Evolutionary conservation across 2,329 filamentous ascomycete species (phyloP).

Genomic region (Amylocarpus encephaloides): DNA sequence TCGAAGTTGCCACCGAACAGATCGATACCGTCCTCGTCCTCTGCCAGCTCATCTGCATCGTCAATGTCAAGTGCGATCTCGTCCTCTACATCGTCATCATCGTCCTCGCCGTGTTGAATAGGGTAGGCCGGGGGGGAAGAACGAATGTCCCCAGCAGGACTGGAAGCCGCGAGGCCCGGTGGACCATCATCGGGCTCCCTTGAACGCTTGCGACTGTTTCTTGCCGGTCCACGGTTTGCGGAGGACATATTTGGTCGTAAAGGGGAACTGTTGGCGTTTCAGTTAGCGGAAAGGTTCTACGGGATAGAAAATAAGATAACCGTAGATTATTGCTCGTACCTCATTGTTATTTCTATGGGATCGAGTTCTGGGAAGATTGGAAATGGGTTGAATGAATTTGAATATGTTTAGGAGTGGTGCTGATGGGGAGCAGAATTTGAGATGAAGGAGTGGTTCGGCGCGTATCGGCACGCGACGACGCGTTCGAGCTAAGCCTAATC

Average conservation of each 20-base stretch:
- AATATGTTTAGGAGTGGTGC: not conserved
- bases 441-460: constrained; percentile 6
- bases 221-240: constrained; percentile 65
- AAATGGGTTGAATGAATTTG: not conserved
- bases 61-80: constrained; percentile 68
- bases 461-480: constrained; percentile 4
- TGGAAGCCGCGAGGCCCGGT: constrained; percentile 46
- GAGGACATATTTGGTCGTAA: constrained; percentile 74
- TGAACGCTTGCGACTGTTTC: constrained; percentile 53
- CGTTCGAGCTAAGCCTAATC: not conserved
- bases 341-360: constrained; percentile 24
- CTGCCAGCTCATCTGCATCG: constrained; percentile 74
- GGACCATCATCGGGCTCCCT: constrained; percentile 60
- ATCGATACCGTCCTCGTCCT: constrained; percentile 75
- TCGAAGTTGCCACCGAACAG: constrained; percentile 70
- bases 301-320: not conserved
- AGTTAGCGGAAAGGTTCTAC: constrained; percentile 28
- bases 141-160: constrained; percentile 48
- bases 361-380: not conserved
- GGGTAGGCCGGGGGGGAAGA: constrained; percentile 57
- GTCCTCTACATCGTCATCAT: constrained; percentile 63
- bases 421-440: not conserved
- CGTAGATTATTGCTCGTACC: constrained; percentile 24
- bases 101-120: constrained; percentile 60
- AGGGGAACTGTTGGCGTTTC: constrained; percentile 58